Percentiles rank a stretch among this genome's conserved stretches.
These are phyloP conservation scores for Candida mesenterica DNA, from an alignment of 1,139 yeast species.

Conservation along the genomic window DNA sequence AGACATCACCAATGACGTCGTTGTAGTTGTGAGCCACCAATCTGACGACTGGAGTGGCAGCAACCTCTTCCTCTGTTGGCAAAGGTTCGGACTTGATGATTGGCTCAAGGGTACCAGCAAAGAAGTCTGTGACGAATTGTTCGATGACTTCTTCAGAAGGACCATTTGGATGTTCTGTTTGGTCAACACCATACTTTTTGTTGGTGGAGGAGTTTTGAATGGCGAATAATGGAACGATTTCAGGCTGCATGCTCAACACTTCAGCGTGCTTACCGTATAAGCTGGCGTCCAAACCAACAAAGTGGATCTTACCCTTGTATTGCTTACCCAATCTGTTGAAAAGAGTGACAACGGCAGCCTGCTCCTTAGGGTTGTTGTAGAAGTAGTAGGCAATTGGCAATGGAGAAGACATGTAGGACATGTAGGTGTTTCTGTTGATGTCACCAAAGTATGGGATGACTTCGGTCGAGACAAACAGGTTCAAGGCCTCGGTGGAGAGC, in stretches of 20 bases:
- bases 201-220: conserved; percentile 71
- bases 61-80: conserved; percentile 66
- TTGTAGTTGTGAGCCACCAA: conserved; percentile 87
- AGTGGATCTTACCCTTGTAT: conserved; percentile 77
- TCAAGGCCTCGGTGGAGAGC: conserved; percentile 34
- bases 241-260: conserved; percentile 75
- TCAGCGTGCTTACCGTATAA: conserved; percentile 87
- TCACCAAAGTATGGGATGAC: conserved; percentile 89
- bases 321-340: conserved; percentile 67
- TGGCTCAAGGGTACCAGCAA: conserved; percentile 66
- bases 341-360: conserved; percentile 49
- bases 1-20: conserved; percentile 59
- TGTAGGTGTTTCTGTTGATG: conserved; percentile 78
- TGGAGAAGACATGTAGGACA: conserved; percentile 66
- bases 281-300: conserved; percentile 84
- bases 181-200: conserved; percentile 72
- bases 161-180: conserved; percentile 39
- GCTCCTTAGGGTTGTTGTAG: conserved; percentile 68
- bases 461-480: conserved; percentile 63
- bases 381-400: conserved; percentile 87
- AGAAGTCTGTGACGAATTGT: conserved; percentile 62
- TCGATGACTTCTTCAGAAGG: conserved; percentile 45
- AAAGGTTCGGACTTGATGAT: conserved; percentile 81
- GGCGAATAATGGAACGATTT: conserved; percentile 86
- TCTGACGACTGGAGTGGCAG: conserved; percentile 69